Evolutionary conservation across 2,329 filamentous ascomycete genomes (phyloP), one percentile per base, ranked within the genome.

Genomic region (Exserohilum rostratum): DNA sequence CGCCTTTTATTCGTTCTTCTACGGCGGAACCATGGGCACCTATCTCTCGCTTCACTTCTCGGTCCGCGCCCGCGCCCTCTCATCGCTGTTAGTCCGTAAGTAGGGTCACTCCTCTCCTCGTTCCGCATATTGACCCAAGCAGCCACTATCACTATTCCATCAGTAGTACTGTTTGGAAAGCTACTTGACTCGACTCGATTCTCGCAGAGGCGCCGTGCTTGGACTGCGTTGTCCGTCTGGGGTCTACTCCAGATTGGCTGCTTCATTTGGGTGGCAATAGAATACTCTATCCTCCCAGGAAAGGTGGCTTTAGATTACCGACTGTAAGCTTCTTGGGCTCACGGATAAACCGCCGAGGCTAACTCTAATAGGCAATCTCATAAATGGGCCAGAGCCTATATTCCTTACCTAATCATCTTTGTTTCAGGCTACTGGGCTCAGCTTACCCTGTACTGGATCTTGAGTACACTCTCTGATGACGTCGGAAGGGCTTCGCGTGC

Each of bases 1-100:
- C 6, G 18, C 51, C 1, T 57, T 57, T 20, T 57, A 57, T 15
- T 55, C 55, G 6, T 57, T 55, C 38, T 57, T 57, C n/a, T 55
- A 55, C 20, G 55, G 55, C 29, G 55, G 55, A 7, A 55, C 51
- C 3, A 55, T 57, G 46, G 51, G 55, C 13, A 57, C 55, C 22
- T 57, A 55, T 18, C 51, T 57, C 11, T 57, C 55, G 22, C 40
- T 57, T 20, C 55, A 57, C 46, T 57, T 57, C 17, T 57, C 55
- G 12, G 55, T 57, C 12, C 51, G 55, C 20, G 55, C 55, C 9
- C 55, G 55, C 27, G 55, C 55, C 10, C 46, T 57, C 1, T 57
- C 55, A 5, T 57, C 55, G 22, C 35, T 57, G 12, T 18, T 57
- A 10, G 37, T 55, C 29, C 55, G 55, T 57, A 47, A 29, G 55